These are phyloP conservation scores for Moesziomyces antarcticus DNA, from an alignment of 1,284 basidiomycete species.

Conservation along the genomic window DNA sequence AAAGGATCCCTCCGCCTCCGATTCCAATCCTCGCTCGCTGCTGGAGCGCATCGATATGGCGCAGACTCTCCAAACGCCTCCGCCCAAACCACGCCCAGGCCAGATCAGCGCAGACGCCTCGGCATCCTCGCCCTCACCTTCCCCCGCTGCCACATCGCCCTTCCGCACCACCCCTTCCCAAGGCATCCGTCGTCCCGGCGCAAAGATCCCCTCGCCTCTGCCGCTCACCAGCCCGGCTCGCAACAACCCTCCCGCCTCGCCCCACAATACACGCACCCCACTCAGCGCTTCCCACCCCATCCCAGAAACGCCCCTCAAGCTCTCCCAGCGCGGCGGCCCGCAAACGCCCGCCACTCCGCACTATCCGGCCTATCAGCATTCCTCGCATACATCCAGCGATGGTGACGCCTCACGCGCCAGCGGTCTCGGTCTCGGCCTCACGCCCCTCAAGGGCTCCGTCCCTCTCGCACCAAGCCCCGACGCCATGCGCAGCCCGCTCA, in stretches of 20 bases:
- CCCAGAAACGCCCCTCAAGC: slow-evolving; percentile 60
- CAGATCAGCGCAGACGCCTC: background rate
- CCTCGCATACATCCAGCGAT: slow-evolving; percentile 11
- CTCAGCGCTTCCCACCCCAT: slow-evolving; percentile 57
- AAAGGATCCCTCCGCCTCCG: background rate
- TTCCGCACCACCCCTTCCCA: slow-evolving; percentile 31
- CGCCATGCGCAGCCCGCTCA: slow-evolving; percentile 21
- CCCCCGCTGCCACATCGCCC: slow-evolving; percentile 21
- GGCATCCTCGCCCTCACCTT: slow-evolving; percentile 7
- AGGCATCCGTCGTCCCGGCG: slow-evolving; percentile 44
- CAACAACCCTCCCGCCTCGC: slow-evolving; percentile 27
- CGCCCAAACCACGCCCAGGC: slow-evolving; percentile 11
- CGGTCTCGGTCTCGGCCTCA: slow-evolving; percentile 45
- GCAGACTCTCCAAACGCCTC: slow-evolving; percentile 23
- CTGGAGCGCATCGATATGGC: slow-evolving; percentile 44
- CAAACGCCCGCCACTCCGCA: slow-evolving; percentile 48
- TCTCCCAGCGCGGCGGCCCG: slow-evolving; percentile 41
- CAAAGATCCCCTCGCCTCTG: slow-evolving; percentile 42
- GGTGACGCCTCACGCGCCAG: slow-evolving; percentile 35
- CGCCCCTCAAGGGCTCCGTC: slow-evolving; percentile 33
- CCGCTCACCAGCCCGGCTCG: slow-evolving; percentile 47
- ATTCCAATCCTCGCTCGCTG: slow-evolving; percentile 14
- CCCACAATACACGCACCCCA: slow-evolving; percentile 49
- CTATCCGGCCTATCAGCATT: slow-evolving; percentile 23
- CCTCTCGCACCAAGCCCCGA: slow-evolving; percentile 39